Base-by-base conservation (phyloP, 345 rosid species). In the Trapa bicornis region DNA sequence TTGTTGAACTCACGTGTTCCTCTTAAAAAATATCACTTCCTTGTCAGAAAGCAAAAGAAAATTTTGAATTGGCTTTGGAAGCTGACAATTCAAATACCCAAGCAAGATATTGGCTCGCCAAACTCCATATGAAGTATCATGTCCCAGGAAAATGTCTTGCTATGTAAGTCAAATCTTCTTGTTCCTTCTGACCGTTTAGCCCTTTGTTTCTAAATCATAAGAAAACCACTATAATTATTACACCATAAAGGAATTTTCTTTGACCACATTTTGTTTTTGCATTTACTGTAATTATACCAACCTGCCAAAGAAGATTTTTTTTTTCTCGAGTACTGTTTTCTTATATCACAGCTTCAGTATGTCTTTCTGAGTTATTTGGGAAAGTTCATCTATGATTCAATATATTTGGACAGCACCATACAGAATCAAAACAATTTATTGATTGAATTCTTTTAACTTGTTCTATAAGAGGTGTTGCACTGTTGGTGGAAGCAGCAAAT, bases 401-500 rank as follows among this genome's bases (percentile, higher is more conserved):
- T 36, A 9, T 45, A 47, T 70, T 35, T 5, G 62, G 47, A 37
- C 29, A 6, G 62, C 29, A 22, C 36, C 29, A 29, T 5, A 29
- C 29, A 7, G 35, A 5, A 11, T 35, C 2, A 54, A 54, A n/a
- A 2, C 33, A 54, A 54, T 22, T 54, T 2, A 35, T 54, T 54
- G 60, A 54, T 58, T 58, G 9, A 9, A 58, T 58, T 36, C 37
- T 38, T 29, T 16, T 13, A 2, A 15, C 53, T 62, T 64, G 33
- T 61, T 17, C 37, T 75, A 64, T 37, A 61, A 90, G 96, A 61
- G 97, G 98, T 74, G 97, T 92, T 78, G 92, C 98, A 66, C 83
- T 93, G 81, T 77, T 93, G 64, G 91, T 88, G 16, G 97, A 93
- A 80, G 92, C 98, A 78, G 96, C 95, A 50, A 83, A 88, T 47